phyloP scores from a whole-genome alignment of 2,329 filamentous ascomycete species.

The Alternaria atra region DNA sequence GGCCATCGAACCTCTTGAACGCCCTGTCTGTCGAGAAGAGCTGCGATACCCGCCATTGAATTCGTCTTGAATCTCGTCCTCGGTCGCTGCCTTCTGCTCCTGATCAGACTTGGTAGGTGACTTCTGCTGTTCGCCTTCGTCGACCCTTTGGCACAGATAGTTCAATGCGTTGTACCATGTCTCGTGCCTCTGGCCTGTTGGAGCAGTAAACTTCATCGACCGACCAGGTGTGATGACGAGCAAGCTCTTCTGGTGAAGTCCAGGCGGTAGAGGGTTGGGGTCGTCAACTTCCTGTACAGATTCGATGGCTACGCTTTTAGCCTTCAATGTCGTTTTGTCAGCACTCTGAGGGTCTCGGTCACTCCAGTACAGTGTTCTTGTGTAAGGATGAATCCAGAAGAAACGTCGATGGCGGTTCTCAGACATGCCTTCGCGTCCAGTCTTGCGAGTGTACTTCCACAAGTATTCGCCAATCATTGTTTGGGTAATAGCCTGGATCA shows the following conservation, averaged over 20 bases:
- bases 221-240: constrained; percentile 89
- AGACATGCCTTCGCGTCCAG: constrained; percentile 87
- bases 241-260: constrained; percentile 92
- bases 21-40: constrained; percentile 62
- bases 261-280: constrained; percentile 93
- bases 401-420: constrained; percentile 91
- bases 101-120: constrained; percentile 11
- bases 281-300: constrained; percentile 91
- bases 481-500: constrained; percentile 99
- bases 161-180: constrained; percentile 98
- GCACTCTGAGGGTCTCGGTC: constrained; percentile 83
- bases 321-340: constrained; percentile 77
- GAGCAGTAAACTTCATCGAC: constrained; percentile 91
- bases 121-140: constrained; percentile 52
- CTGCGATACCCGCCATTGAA: constrained; percentile 75
- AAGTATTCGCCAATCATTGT: constrained; percentile 99
- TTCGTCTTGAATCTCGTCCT: constrained; percentile 70
- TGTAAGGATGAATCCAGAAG: constrained; percentile 99
- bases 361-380: constrained; percentile 95
- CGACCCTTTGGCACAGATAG: constrained; percentile 83
- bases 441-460: constrained; percentile 98
- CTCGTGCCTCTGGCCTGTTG: constrained; percentile 92
- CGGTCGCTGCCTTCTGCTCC: constrained; percentile 64
- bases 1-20: constrained; percentile 70
- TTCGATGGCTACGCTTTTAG: constrained; percentile 93